Conservation (phyloP, 495 filamentous ascomycete genomes). For the Hypoxylon intermedium region DNA sequence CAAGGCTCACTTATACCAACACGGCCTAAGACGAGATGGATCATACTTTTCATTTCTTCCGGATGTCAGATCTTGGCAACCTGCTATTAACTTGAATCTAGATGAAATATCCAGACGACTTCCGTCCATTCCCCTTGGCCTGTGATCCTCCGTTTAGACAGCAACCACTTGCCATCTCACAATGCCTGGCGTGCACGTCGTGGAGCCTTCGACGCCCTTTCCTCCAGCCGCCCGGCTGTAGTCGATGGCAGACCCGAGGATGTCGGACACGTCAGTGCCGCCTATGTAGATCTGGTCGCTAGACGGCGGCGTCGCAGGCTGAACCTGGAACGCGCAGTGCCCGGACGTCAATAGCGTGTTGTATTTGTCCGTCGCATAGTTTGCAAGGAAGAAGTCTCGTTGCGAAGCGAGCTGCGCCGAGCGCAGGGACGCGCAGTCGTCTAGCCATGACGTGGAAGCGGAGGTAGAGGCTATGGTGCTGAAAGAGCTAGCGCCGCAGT, state of each 20-base stretch:
- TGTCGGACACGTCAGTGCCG: slow-evolving; percentile 19
- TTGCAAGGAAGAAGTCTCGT: slow-evolving; percentile 26
- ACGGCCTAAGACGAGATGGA: too few species aligned
- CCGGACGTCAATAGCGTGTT: slow-evolving; percentile 25
- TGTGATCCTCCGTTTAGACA: neutral
- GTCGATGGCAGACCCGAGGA: slow-evolving; percentile 16
- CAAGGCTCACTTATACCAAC: too few species aligned
- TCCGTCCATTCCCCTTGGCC: neutral
- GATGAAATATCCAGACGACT: neutral
- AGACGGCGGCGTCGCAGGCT: slow-evolving; percentile 27
- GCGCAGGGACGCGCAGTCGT: slow-evolving; percentile 16
- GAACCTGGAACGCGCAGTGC: slow-evolving; percentile 19
- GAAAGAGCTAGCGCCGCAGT: slow-evolving; percentile 27
- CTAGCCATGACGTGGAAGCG: slow-evolving; percentile 21
- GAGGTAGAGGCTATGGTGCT: slow-evolving; percentile 1
- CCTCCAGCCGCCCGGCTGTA: slow-evolving; percentile 9
- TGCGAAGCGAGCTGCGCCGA: slow-evolving; percentile 1
- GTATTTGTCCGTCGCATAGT: slow-evolving; percentile 25
- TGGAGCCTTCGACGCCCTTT: slow-evolving; percentile 21
- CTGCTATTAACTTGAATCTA: too few species aligned
- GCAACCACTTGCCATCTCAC: slow-evolving; percentile 27
- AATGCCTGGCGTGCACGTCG: slow-evolving; percentile 29
- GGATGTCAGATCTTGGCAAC: too few species aligned
- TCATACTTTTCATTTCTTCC: too few species aligned
- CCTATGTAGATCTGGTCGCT: slow-evolving; percentile 32